Base-by-base conservation (phyloP, 2,329 filamentous ascomycete species). In the Lasiodiplodia gonubiensis region DNA sequence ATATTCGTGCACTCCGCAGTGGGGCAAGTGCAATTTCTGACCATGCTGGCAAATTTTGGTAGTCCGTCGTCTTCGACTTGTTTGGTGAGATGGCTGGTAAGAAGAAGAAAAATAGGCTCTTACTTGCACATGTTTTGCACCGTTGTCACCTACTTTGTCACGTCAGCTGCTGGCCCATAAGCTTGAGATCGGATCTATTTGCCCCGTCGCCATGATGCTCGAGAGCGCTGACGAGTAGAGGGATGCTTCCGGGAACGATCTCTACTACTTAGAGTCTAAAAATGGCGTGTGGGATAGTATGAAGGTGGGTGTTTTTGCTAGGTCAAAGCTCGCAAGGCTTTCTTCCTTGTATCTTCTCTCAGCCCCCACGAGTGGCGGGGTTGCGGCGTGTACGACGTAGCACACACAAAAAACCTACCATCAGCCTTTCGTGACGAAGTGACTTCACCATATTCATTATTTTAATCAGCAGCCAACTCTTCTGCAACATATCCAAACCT, bases 261-360 rank as follows among this genome's bases (percentile, higher is more conserved):
- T 70, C 71, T 4, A 69, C 67, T 7, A 72, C 49, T 35, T 73
- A 70, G 35, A 71, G 48, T 12, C 71, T 71, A 10, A 69, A 61
- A 67, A 71, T 72, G 12, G 3, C n/a, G 52, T 35, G 16, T 3
- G 52, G 14, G 33, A 8, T 16, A 14, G 14, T 54, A 16, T 6
- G 27, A 16, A 10, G 5, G 14, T 11, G 25, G 18, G 7, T 14
- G 49, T 10, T 25, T 52, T 23, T 18, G 25, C 23, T 12, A 42
- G 12, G 23, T 39, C 35, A 4, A 49, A 25, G 11, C 12, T 23
- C 23, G 33, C 21, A 27, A 53, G 42, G 18, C 14, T 64, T 18
- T 6, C 4, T n/a, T n/a, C n/a, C n/a, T n/a, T n/a, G 7, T 23
- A 4, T 7, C 7, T 14, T 39, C 35, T 39, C 11, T 12, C 8